Evolutionary conservation across 108 stramenopile species (phyloP), one percentile per base, ranked within the genome.

Genomic region (Fistulifera solaris): DNA sequence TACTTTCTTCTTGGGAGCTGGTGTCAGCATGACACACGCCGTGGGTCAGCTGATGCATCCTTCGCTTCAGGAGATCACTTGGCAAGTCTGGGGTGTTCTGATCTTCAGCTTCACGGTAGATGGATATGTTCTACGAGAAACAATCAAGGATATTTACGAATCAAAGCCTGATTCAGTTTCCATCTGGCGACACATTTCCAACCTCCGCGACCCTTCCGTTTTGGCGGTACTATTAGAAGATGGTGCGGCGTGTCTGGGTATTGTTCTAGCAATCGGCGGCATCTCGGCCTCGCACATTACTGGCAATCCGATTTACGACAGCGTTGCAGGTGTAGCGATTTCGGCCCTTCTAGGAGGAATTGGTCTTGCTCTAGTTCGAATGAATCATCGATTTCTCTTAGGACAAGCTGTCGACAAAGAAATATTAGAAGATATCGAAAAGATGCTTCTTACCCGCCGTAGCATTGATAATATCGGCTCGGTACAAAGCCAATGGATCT

Each of bases 401-500:
- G 98, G 98, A 6, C 91, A 96, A 41, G 89, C 91, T 12, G 84
- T 97, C 13, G 94, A 94, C 47, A 68, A 60, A 17, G 78, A 87
- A 19, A 97, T 80, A 4, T 58, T 73, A 22, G 85, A 89, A 27
- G 87, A 74, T 19, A 96, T 97, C 58, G 77, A 87, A 52, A 53
- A 73, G 44, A 89, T 99, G 25, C 70, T 99, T 19, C 58, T 82
- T 60, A 56, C 54, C 15, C 72, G 89, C 23, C 60, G 71, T 28
- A 74, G 80, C 49, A 95, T 98, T 57, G 98, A 97, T 46, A 63
- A 78, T 42, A 89, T 98, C 12, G 61, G 77, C 49, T 72, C 75
- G 16, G 88, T 98, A 19, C 96, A 98, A 66, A 80, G 75, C 42
- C 96, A 97, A 76, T 97, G 95, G 94, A 89, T 95, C 12, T 94